These are phyloP conservation scores for Stagonosporopsis cucurbitacearum DNA, from an alignment of 2,329 filamentous ascomycete genomes.

Conservation along the genomic window DNA sequence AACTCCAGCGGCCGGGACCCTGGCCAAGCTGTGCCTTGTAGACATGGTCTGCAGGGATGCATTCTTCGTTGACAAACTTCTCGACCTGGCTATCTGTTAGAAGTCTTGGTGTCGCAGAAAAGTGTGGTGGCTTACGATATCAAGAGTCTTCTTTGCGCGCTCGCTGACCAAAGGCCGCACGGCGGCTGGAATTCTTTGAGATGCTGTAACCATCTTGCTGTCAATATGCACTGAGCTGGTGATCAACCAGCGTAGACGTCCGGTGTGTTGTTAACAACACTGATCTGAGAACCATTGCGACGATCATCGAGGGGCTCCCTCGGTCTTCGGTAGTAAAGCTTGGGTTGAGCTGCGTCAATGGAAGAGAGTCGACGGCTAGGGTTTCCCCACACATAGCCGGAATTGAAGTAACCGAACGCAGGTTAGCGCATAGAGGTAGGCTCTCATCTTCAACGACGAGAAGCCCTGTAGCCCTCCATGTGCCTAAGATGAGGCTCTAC, in stretches of 20 bases:
- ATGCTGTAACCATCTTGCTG: slow-evolving; percentile 48
- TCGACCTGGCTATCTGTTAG: slow-evolving; percentile 64
- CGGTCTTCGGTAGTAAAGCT: not conserved
- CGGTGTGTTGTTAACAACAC: not conserved
- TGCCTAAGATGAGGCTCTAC: not conserved
- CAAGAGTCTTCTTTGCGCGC: slow-evolving; percentile 78
- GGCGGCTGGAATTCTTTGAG: slow-evolving; percentile 61
- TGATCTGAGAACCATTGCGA: not conserved
- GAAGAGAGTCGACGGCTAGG: slow-evolving; percentile 7
- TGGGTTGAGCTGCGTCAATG: not conserved
- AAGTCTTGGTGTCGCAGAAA: not conserved
- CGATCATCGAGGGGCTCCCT: not conserved
- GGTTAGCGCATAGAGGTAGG: not conserved
- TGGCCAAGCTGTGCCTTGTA: slow-evolving; percentile 71
- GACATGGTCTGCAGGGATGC: slow-evolving; percentile 68
- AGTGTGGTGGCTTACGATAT: slow-evolving; percentile 59
- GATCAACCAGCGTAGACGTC: not conserved
- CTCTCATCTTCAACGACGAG: not conserved
- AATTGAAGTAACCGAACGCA: not conserved
- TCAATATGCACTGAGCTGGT: not conserved
- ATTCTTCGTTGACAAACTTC: slow-evolving; percentile 95
- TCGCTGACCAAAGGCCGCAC: slow-evolving; percentile 74
- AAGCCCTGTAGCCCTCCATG: not conserved
- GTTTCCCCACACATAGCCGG: not conserved
- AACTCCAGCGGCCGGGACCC: slow-evolving; percentile 78